phyloP scores from a whole-genome alignment of 805 yeast species.

The Cyberlindnera americana region DNA sequence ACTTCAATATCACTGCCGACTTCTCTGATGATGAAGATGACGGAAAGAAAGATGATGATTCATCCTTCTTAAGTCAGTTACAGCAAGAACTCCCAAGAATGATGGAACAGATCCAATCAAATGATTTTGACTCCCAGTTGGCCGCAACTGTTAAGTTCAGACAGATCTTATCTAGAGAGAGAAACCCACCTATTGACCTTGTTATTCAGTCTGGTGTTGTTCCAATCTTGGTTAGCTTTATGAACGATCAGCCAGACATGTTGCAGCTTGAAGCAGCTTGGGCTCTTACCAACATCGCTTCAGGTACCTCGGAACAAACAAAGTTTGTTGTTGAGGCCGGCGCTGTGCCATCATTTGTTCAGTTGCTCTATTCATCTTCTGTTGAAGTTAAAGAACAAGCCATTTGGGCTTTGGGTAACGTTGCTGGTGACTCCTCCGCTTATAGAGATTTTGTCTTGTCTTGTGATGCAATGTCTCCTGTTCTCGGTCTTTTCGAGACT shows the following conservation, averaged over 20 bases:
- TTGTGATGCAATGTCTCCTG: constrained; percentile 87
- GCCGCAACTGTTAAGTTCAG: constrained; percentile 91
- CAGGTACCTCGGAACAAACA: constrained; percentile 89
- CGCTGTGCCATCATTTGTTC: constrained; percentile 89
- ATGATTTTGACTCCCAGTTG: constrained; percentile 74
- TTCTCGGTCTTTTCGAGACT: constrained; percentile 70
- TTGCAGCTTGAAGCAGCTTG: constrained; percentile 97
- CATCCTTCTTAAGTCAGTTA: constrained; percentile 43
- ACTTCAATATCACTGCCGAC: constrained; percentile 50
- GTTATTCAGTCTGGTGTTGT: constrained; percentile 94
- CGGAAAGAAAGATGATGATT: constrained; percentile 31
- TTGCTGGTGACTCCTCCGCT: constrained; percentile 92
- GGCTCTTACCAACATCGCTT: constrained; percentile 98
- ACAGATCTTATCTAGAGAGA: constrained; percentile 89
- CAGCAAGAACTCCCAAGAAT: constrained; percentile 75
- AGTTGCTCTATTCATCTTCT: constrained; percentile 73
- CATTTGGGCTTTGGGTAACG: constrained; percentile 98
- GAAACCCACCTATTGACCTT: constrained; percentile 91
- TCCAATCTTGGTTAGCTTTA: constrained; percentile 82
- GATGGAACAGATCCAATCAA: constrained; percentile 75
- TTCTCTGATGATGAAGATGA: constrained; percentile 49
- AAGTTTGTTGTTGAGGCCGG: constrained; percentile 86
- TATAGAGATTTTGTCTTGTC: constrained; percentile 86
- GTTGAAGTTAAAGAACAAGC: constrained; percentile 97
- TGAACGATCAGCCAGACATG: constrained; percentile 77